These are phyloP conservation scores for Tetragonia tetragonoides DNA, from an alignment of 148 eudicot species.

Conservation along the genomic window DNA sequence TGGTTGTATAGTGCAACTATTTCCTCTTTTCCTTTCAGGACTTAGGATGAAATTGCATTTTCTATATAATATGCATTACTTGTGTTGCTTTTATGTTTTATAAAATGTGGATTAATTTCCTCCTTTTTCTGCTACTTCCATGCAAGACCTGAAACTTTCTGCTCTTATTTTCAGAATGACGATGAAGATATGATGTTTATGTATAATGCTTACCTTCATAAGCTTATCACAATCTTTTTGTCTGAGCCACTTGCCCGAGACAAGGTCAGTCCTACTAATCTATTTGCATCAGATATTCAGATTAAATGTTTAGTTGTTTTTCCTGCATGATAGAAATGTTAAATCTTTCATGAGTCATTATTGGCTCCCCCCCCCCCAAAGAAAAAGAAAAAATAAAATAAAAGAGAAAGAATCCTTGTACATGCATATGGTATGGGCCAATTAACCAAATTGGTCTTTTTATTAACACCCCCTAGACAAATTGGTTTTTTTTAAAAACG, in stretches of 20 bases:
- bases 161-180: slow-evolving; percentile 63
- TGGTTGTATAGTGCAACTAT: neutral
- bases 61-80: neutral
- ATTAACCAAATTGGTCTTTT: too few species aligned
- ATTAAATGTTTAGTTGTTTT: neutral
- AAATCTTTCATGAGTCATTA: too few species aligned
- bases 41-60: neutral
- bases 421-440: too few species aligned
- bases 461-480: too few species aligned
- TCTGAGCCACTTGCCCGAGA: slow-evolving; percentile 91
- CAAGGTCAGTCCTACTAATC: slow-evolving; percentile 53
- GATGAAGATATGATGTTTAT: slow-evolving; percentile 92
- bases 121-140: neutral
- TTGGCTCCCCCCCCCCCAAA: neutral
- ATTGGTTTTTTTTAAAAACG: too few species aligned
- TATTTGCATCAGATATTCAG: neutral
- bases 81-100: neutral
- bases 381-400: neutral
- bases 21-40: neutral
- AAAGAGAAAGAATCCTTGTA: too few species aligned
- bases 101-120: neutral
- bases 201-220: slow-evolving; percentile 97
- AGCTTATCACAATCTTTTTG: slow-evolving; percentile 78
- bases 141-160: neutral
- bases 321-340: neutral